Conservation (phyloP, 2,329 filamentous ascomycete species). For the Xylaria digitata region DNA sequence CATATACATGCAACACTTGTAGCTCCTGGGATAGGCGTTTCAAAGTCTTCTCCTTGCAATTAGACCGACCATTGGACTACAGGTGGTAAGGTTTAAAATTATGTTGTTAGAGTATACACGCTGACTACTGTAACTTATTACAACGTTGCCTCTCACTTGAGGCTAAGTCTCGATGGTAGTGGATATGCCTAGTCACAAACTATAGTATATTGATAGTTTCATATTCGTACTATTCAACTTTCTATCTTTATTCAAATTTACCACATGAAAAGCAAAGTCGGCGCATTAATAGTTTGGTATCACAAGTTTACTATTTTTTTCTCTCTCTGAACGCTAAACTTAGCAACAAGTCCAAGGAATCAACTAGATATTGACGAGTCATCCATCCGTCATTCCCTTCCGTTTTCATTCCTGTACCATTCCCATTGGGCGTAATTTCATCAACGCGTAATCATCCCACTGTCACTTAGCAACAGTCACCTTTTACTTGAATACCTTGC, state of each 20-base stretch:
- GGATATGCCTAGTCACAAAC: no score
- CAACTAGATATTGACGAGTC: slow-evolving; percentile 16
- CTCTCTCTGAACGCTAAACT: slow-evolving; percentile 1
- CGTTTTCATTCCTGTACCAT: slow-evolving; percentile 32
- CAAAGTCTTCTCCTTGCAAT: background rate
- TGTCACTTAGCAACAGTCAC: slow-evolving; percentile 23
- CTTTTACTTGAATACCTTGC: slow-evolving; percentile 98
- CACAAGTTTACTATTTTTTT: slow-evolving; percentile 38
- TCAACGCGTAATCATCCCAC: slow-evolving; percentile 45
- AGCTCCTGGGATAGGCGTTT: background rate
- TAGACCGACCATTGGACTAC: background rate
- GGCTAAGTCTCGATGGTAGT: no score
- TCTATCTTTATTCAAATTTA: background rate
- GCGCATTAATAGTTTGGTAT: slow-evolving; percentile 28
- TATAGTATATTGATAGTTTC: no score
- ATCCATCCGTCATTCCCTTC: slow-evolving; percentile 30
- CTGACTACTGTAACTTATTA: background rate
- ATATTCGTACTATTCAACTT: background rate
- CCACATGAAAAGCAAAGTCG: background rate
- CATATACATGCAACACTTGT: no score
- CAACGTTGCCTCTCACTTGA: no score
- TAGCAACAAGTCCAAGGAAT: slow-evolving; percentile 11
- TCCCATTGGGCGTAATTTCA: slow-evolving; percentile 41
- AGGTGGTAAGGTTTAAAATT: no score
- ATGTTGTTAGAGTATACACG: background rate